These are phyloP conservation scores for Alloteropsis angusta DNA, from an alignment of 202 grass and related monocot species.

Conservation along the genomic window DNA sequence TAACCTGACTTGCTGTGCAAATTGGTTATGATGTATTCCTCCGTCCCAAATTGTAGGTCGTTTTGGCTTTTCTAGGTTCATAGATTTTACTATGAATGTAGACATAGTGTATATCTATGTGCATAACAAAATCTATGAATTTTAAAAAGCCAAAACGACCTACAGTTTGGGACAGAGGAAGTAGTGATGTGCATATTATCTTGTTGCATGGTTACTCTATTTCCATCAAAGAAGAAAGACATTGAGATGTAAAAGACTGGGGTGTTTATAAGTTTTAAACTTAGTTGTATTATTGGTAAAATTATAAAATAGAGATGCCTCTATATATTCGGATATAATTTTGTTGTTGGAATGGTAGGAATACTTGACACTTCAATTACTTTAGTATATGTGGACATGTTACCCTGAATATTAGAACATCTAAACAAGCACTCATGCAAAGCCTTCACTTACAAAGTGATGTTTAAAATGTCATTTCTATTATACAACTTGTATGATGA, in stretches of 20 bases:
- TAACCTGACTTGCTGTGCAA: too few relatives aligned
- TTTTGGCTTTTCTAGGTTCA: too few relatives aligned
- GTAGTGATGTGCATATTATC: not conserved
- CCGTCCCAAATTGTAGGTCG: too few relatives aligned
- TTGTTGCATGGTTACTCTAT: not conserved
- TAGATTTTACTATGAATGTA: too few relatives aligned
- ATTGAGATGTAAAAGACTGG: not conserved
- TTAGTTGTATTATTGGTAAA: not conserved
- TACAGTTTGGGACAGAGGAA: too few relatives aligned
- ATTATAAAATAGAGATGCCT: not conserved
- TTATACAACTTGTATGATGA: not conserved
- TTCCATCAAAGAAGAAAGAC: not conserved
- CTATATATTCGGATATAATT: not conserved
- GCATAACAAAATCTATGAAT: too few relatives aligned
- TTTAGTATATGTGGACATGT: not conserved
- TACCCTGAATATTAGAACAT: not conserved
- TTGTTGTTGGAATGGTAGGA: not conserved
- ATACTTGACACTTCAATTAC: not conserved
- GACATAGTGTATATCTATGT: too few relatives aligned
- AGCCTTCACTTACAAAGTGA: too few relatives aligned
- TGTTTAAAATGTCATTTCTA: not conserved
- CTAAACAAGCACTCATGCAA: too few relatives aligned
- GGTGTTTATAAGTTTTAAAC: not conserved
- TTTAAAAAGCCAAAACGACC: too few relatives aligned
- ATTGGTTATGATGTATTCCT: too few relatives aligned